Conservation (phyloP, 2,329 filamentous ascomycete genomes). For the Diaporthe nobilis region DNA sequence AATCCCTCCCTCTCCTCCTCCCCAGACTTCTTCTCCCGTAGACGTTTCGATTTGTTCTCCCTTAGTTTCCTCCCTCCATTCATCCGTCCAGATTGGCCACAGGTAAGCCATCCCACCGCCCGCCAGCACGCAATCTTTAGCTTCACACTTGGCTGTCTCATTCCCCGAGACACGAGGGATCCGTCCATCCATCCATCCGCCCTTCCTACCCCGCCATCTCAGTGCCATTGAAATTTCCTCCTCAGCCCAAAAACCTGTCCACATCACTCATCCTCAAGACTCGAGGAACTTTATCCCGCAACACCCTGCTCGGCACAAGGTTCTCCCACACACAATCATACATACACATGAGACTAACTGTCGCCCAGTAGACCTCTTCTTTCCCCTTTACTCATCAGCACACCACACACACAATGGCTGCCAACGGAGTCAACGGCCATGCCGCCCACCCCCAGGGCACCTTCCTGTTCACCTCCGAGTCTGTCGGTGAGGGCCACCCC, state of each 20-base stretch:
- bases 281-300: conserved; percentile 2
- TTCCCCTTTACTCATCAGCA: neutral
- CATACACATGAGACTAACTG: conserved; percentile 21
- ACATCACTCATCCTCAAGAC: conserved; percentile 2
- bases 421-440: conserved; percentile 63
- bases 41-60: conserved; percentile 13
- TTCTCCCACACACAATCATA: neutral
- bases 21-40: conserved; percentile 18
- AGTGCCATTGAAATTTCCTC: conserved; percentile 1
- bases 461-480: conserved; percentile 93
- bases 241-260: conserved; percentile 1
- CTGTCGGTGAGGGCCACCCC: conserved; percentile 90
- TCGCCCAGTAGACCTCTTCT: neutral
- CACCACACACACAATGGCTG: conserved; percentile 64
- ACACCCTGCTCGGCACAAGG: neutral
- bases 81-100: conserved; percentile 23
- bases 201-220: conserved; percentile 30
- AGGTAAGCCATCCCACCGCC: conserved; percentile 45
- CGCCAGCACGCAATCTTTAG: conserved; percentile 43
- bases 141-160: conserved; percentile 35
- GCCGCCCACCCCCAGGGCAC: conserved; percentile 73
- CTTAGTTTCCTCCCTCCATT: neutral
- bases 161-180: conserved; percentile 19
- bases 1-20: neutral
- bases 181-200: neutral